Base-by-base conservation (phyloP, 176 grass and related monocot species). In the Oryza punctata region DNA sequence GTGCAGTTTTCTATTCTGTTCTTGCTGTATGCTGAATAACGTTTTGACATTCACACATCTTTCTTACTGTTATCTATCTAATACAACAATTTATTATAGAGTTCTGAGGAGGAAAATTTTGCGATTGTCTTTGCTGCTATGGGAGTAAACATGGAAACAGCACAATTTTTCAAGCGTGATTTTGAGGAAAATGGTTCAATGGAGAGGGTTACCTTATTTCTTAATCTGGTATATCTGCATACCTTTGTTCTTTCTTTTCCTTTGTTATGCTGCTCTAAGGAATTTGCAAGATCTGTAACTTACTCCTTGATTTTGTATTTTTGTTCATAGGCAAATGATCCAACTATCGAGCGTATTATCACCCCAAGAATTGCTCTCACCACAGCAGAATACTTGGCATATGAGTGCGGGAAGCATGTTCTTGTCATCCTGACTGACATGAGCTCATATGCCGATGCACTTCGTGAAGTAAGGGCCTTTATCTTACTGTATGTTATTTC, bases 81-180 rank as follows among this genome's bases (percentile, higher is more conserved):
- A 23, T 72, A 13, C 28, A 25, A 16, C 26, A 47, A 46, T 44
- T 81, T 13, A n/a, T 80, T 69, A 11, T 71, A 92, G 87, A 59
- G 49, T 80, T 85, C 82, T 24, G 87, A 87, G 77, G 92, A 94
- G 4, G 93, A 95, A 44, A 94, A 90, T 46, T 95, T 95, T 86
- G 93, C 90, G 37, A 92, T 95, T 47, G 90, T 95, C 6, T 92
- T 95, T 86, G 93, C 87, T 19, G 93, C 90, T 79, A 92, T 95
- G 93, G 93, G 90, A 86, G 93, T 95, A 46, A 95, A 95, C 71
- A 95, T 92, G 93, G 93, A 94, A 86, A 90, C 93, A 72, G 87
- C 93, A 68, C 87, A 92, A 72, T 94, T 92, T 85, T 94, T 94
- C 74, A 94, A 94, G 74, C 90, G 90, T 73, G 93, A 94, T 84